Conservation (phyloP, 345 rosid species). For the Gossypium anomalum region DNA sequence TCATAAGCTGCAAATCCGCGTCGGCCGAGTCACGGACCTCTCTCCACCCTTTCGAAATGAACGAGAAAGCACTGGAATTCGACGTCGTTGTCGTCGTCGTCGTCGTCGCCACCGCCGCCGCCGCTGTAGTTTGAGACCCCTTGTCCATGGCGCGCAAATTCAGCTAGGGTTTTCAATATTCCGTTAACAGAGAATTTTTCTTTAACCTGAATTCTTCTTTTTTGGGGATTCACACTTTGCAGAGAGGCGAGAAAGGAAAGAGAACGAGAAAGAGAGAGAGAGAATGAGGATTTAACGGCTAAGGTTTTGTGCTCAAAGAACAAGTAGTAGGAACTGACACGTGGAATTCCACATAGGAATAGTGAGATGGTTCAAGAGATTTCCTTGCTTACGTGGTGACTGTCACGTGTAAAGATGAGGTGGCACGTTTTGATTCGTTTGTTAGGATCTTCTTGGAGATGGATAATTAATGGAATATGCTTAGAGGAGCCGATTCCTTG, state of each 20-base stretch:
- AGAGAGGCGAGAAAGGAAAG: slow-evolving; percentile 11
- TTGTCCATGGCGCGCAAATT: slow-evolving; percentile 37
- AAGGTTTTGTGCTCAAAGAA: slow-evolving; percentile 19
- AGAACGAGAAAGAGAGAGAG: not conserved
- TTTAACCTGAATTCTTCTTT: not conserved
- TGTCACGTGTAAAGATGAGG: slow-evolving; percentile 5
- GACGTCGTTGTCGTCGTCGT: slow-evolving; percentile 24
- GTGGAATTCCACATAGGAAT: slow-evolving; percentile 40
- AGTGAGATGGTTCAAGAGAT: slow-evolving; percentile 8
- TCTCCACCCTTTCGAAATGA: slow-evolving; percentile 80
- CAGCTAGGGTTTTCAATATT: slow-evolving; percentile 19
- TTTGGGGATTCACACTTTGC: not conserved
- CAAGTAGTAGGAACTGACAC: slow-evolving; percentile 15
- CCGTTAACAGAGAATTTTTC: not conserved
- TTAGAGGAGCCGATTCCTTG: slow-evolving; percentile 5
- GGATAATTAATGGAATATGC: slow-evolving; percentile 25
- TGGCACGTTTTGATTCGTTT: slow-evolving; percentile 21
- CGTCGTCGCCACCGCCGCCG: not conserved
- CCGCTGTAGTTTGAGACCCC: slow-evolving; percentile 30
- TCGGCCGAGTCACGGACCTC: slow-evolving; percentile 92
- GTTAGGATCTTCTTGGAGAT: not conserved
- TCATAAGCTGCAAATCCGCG: slow-evolving; percentile 84
- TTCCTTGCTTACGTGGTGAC: slow-evolving; percentile 22
- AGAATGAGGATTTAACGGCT: slow-evolving; percentile 32
- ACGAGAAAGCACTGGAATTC: slow-evolving; percentile 61